Percentiles rank a stretch among this genome's conserved stretches.
Evolutionary conservation across 139 green algal species (phyloP).

Genomic region (Chlamydomonas asymmetrica): DNA sequence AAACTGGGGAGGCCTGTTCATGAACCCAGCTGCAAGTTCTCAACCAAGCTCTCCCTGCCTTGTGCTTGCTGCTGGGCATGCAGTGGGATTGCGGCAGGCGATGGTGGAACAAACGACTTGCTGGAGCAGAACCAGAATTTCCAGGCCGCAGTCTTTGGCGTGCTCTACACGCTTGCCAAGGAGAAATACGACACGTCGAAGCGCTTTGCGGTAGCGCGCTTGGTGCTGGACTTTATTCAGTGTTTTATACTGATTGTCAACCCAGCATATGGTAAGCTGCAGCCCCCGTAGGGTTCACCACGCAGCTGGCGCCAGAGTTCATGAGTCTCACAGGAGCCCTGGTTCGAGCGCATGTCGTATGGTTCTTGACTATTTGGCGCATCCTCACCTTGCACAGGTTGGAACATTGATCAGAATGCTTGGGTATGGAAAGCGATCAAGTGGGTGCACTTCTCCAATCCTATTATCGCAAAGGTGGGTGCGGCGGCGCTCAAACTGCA

Average conservation of each 20-base stretch:
- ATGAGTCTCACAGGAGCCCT: too few relatives aligned
- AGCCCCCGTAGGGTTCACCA: too few relatives aligned
- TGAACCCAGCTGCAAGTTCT: not conserved
- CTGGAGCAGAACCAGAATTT: conserved; percentile 34
- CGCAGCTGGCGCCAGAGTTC: too few relatives aligned
- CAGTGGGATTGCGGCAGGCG: not conserved
- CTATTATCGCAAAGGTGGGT: conserved; percentile 24
- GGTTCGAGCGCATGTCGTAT: too few relatives aligned
- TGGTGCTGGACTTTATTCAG: conserved; percentile 40
- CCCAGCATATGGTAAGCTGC: conserved; percentile 25
- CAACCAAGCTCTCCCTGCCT: not conserved
- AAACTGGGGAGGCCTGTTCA: not conserved
- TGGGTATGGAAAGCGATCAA: conserved; percentile 31
- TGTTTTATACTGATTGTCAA: conserved; percentile 35
- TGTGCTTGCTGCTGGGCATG: conserved; percentile 7
- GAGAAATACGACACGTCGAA: conserved; percentile 36
- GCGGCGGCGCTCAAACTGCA: not conserved
- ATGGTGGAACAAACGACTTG: conserved; percentile 17
- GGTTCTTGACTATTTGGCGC: too few relatives aligned
- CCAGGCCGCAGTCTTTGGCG: conserved; percentile 38
- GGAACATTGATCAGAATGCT: not conserved
- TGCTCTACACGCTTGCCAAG: conserved; percentile 36
- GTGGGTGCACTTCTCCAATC: conserved; percentile 35
- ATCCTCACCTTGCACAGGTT: conserved; percentile 5
- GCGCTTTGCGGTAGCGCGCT: conserved; percentile 15